Conservation (phyloP, 176 grass and related monocot genomes). For the Stipa capillata region DNA sequence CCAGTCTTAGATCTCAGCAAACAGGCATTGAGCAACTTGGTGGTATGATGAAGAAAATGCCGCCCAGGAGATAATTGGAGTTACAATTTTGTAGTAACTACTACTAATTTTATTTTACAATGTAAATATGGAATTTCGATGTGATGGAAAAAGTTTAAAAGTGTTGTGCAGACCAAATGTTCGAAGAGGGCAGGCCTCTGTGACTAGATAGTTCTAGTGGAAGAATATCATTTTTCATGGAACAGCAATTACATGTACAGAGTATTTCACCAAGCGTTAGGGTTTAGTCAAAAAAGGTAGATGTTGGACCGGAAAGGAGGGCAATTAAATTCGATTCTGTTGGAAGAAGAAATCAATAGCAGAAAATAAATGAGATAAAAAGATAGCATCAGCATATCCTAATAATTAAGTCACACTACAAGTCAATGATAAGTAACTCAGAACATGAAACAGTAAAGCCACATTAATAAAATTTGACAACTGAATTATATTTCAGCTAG, state of each 20-base stretch:
- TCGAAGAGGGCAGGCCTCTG: constrained; percentile 33
- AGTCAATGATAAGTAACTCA: neutral
- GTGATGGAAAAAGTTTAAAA: neutral
- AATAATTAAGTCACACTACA: too few species aligned
- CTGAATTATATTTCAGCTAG: neutral
- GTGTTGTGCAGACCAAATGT: constrained; percentile 3
- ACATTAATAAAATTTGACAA: neutral
- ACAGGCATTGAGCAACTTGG: neutral
- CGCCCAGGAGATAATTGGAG: neutral
- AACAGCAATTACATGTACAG: constrained; percentile 44
- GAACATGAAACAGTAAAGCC: neutral
- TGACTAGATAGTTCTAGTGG: constrained; percentile 38
- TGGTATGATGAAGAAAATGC: neutral
- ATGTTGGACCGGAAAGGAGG: neutral
- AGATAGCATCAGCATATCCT: too few species aligned
- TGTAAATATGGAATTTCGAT: constrained; percentile 3
- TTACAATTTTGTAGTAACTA: neutral
- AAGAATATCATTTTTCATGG: constrained; percentile 36
- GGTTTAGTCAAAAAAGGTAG: neutral
- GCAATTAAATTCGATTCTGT: neutral
- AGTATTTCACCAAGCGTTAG: constrained; percentile 23
- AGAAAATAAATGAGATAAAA: too few species aligned
- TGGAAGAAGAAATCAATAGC: neutral
- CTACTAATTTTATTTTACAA: neutral
- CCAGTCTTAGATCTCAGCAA: neutral